phyloP scores from a whole-genome alignment of 345 rosid species.

The Gossypium raimondii region DNA sequence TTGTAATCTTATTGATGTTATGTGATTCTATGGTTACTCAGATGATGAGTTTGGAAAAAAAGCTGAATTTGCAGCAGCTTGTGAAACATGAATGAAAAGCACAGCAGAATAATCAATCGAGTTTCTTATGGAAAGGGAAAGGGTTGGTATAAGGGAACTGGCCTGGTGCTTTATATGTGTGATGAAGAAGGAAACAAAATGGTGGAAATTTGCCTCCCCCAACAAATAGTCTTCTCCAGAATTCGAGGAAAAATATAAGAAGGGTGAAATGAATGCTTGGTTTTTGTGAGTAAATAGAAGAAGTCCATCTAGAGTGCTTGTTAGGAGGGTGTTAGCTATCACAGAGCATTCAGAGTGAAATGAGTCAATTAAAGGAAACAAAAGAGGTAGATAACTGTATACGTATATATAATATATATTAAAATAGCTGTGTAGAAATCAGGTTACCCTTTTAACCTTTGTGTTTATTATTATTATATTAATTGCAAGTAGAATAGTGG shows the following conservation, averaged over 20 bases:
- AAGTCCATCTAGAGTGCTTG: background rate
- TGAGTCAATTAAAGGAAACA: background rate
- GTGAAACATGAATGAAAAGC: background rate
- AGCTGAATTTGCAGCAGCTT: constrained; percentile 4
- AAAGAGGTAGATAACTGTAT: background rate
- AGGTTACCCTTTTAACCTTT: background rate
- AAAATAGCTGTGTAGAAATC: constrained; percentile 17
- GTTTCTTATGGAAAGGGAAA: background rate
- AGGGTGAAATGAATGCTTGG: background rate
- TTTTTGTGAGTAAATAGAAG: background rate
- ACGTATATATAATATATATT: background rate
- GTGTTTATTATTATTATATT: too few relatives aligned
- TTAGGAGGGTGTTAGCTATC: too few relatives aligned
- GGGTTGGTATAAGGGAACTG: background rate
- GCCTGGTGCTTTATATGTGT: background rate
- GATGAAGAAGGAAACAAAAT: background rate
- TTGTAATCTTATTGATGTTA: background rate
- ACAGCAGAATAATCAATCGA: background rate
- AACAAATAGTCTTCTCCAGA: background rate
- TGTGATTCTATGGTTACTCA: constrained; percentile 17
- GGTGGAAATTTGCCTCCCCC: constrained; percentile 3
- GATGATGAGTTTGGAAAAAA: constrained; percentile 16
- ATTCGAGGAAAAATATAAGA: background rate
- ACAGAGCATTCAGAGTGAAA: background rate
- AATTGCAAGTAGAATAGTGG: too few relatives aligned